phyloP scores from a whole-genome alignment of 495 filamentous ascomycete genomes.

The Talaromyces wortmannii region DNA sequence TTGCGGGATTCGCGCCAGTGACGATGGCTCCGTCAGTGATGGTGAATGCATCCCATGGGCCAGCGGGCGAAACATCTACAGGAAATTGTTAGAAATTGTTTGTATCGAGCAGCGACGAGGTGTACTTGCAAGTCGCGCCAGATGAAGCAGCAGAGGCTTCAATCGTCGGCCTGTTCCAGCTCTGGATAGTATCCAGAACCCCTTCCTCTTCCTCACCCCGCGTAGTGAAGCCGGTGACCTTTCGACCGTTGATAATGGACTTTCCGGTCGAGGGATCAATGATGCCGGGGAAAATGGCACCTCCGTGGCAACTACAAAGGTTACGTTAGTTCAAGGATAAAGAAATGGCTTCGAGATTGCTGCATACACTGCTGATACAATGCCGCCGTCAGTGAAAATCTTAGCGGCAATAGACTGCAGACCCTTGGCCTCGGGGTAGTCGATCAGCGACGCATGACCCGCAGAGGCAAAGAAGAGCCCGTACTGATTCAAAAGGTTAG shows the following conservation, averaged over 20 bases:
- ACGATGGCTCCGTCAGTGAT: constrained; percentile 20
- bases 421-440: constrained; percentile 37
- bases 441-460: constrained; percentile 39
- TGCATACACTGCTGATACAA: constrained; percentile 22
- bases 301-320: constrained; percentile 28
- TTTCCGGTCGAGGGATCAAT: constrained; percentile 26
- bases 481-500: constrained; percentile 8
- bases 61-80: constrained; percentile 14
- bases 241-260: constrained; percentile 30
- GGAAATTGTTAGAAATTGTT: no score
- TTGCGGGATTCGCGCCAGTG: constrained; percentile 24
- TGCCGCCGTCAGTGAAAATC: constrained; percentile 30
- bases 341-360: not conserved
- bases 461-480: constrained; percentile 43
- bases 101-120: no score
- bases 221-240: constrained; percentile 42
- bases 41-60: constrained; percentile 23
- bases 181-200: constrained; percentile 19
- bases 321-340: not conserved
- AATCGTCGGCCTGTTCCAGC: constrained; percentile 21
- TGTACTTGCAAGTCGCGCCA: constrained; percentile 17
- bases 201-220: constrained; percentile 29
- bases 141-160: constrained; percentile 14
- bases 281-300: constrained; percentile 37
- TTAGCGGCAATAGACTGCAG: constrained; percentile 29